phyloP scores from a whole-genome alignment of 805 yeast genomes.

The Spathaspora passalidarum region DNA sequence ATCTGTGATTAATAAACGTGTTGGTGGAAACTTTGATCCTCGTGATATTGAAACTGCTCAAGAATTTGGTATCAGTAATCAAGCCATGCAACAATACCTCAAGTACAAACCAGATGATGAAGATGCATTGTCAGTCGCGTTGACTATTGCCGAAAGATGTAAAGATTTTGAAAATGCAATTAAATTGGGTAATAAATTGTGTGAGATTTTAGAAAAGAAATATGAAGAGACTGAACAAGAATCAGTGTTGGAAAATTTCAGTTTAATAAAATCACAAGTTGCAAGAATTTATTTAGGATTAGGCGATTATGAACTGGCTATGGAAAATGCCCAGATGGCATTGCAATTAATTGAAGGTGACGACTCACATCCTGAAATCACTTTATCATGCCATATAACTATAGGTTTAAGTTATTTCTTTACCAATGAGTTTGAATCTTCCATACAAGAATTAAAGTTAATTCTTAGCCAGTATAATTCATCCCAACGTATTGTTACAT shows the following conservation, averaged over 20 bases:
- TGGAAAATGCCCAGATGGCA: constrained; percentile 58
- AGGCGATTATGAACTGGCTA: constrained; percentile 52
- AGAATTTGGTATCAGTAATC: constrained; percentile 62
- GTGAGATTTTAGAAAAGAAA: constrained; percentile 47
- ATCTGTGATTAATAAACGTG: constrained; percentile 46
- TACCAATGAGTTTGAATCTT: constrained; percentile 54
- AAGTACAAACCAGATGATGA: constrained; percentile 58
- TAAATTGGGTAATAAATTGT: constrained; percentile 43
- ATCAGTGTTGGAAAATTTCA: constrained; percentile 46
- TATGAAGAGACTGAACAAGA: constrained; percentile 58
- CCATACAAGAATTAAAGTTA: constrained; percentile 63
- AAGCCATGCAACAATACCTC: constrained; percentile 64
- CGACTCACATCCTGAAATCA: constrained; percentile 16
- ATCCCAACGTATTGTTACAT: constrained; percentile 63
- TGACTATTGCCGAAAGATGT: constrained; percentile 65
- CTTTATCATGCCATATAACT: constrained; percentile 61
- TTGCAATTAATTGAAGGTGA: constrained; percentile 45
- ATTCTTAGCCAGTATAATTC: constrained; percentile 55
- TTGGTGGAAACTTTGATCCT: constrained; percentile 43
- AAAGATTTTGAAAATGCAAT: constrained; percentile 58
- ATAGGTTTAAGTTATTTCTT: constrained; percentile 74
- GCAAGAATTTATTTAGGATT: constrained; percentile 70
- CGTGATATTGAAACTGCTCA: constrained; percentile 59
- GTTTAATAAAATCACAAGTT: constrained; percentile 61
- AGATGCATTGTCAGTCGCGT: constrained; percentile 54